Conservation (phyloP, 345 rosid species). For the Rhizophora apiculata region DNA sequence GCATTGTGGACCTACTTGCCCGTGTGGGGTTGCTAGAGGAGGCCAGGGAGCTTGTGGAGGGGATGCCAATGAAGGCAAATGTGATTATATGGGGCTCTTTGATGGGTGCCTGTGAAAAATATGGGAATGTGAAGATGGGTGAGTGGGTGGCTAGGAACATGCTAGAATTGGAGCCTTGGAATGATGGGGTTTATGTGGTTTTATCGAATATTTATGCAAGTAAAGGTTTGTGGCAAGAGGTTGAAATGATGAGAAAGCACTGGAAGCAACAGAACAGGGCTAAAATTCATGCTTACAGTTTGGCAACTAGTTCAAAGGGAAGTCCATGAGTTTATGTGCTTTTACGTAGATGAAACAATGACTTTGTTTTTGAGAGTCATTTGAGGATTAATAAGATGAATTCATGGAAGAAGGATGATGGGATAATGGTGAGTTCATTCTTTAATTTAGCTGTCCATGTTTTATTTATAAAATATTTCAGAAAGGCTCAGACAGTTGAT, state of each 20-base stretch:
- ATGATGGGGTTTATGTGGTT: conserved; percentile 77
- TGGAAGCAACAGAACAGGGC: conserved; percentile 54
- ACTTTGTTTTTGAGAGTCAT: too few species aligned
- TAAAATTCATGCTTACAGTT: conserved; percentile 70
- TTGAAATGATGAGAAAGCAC: conserved; percentile 59
- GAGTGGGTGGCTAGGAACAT: conserved; percentile 79
- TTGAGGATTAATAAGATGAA: too few species aligned
- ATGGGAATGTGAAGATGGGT: conserved; percentile 67
- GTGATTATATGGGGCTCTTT: conserved; percentile 77
- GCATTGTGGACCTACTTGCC: conserved; percentile 75
- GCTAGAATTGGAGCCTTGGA: conserved; percentile 71
- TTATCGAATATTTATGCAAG: conserved; percentile 78
- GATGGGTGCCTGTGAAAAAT: conserved; percentile 90
- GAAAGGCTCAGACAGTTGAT: background rate
- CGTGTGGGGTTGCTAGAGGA: conserved; percentile 68
- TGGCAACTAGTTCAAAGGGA: conserved; percentile 33
- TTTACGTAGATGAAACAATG: too few species aligned
- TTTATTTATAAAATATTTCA: background rate
- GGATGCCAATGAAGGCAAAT: conserved; percentile 75
- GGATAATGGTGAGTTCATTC: background rate
- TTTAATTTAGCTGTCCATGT: background rate
- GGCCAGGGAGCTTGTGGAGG: conserved; percentile 61
- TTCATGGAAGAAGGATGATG: too few species aligned
- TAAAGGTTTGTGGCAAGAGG: conserved; percentile 73
- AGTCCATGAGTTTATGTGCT: background rate